Base-by-base conservation (phyloP, 345 rosid species). In the Turritis glabra region DNA sequence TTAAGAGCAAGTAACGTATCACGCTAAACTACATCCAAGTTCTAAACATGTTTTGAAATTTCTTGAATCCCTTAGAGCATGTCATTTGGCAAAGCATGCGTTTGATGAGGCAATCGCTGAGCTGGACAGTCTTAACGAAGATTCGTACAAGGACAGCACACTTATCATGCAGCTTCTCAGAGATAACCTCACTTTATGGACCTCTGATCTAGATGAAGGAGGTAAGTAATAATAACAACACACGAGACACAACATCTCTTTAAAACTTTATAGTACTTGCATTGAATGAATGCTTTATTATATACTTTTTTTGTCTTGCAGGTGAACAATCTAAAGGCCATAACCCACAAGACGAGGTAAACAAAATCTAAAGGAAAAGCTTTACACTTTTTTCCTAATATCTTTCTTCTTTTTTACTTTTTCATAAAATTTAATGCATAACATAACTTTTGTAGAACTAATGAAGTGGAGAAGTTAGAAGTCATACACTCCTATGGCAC, bases 161-260 rank as follows among this genome's bases (percentile, higher is more conserved):
- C 90, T 90, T 10, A 90, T 90, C 73, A 87, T 92, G 97, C 96
- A 90, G 71, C 94, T 90, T 77, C 91, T 92, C 13, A 85, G 97
- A 84, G 97, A 92, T 75, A 90, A 90, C 72, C 92, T 90, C 81
- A 83, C 94, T 23, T 61, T 90, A 41, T 92, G 94, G 96, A 90
- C 96, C 67, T 81, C 96, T 4, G 94, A 90, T 84, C 75, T 90
- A 69, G 96, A 91, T 53, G 97, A 89, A 74, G 93, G 87, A 84
- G 97, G 97, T 89, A 78, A 82, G 46, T 61, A 51, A 11, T 14
- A 26, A 41, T 8, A 23, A 55, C 15, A 56, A 67, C 12, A 44
- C 74, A 70, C 74, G 66, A 56, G 27, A 46, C 7, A 17, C 27
- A 61, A 48, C 19, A 40, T 10, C 23, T 52, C 19, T 38, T 52